Evolutionary conservation across 441 rosid genomes (phyloP), one percentile per base, ranked within the genome.

Genomic region (Theobroma grandiflorum): DNA sequence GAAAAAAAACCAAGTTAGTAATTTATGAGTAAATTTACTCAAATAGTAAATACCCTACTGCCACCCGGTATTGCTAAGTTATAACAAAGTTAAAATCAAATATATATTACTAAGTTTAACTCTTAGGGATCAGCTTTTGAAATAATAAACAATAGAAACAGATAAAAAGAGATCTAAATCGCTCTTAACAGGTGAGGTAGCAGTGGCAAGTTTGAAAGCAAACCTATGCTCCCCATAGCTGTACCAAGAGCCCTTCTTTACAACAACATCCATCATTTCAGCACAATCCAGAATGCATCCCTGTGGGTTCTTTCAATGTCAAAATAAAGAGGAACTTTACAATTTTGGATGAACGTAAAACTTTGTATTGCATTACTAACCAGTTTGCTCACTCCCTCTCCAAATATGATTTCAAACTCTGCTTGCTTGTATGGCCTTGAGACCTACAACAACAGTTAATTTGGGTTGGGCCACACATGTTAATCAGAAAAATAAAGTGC

Each of bases 391-490:
- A 94, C 98, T 85, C 99, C 99, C 90, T 93, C 98, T 62, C 99
- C 99, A 9, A 94, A 96, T 79, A 94, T 89, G 81, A 96, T 96
- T 86, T 96, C 98, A 53, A 96, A 92, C 85, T 96, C 99, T 14
- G 99, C 99, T 90, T 93, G 98, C 85, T 89, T 94, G 90, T 96
- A 96, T 22, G 98, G 98, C 83, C 98, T 91, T 62, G 98, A 96
- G 62, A 96, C 99, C 98, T 96, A 79, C 57, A 79, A 76, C 50
- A 84, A 79, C 70, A 81, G 66, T 57, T 18, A 47, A 45, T 65
- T 40, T 52, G 79, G 67, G 59, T 76, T 14, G 12, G 22, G 42
- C 22, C 35, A 64, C 4, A 76, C 49, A 64, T 10, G 31, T 65
- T 61, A 49, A 76, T 18, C 45, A 49, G 71, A 63, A 47, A 47